Evolutionary conservation across 257 asterid species (phyloP), one percentile per base, ranked within the genome.

Genomic region (Ajuga chamaepitys): DNA sequence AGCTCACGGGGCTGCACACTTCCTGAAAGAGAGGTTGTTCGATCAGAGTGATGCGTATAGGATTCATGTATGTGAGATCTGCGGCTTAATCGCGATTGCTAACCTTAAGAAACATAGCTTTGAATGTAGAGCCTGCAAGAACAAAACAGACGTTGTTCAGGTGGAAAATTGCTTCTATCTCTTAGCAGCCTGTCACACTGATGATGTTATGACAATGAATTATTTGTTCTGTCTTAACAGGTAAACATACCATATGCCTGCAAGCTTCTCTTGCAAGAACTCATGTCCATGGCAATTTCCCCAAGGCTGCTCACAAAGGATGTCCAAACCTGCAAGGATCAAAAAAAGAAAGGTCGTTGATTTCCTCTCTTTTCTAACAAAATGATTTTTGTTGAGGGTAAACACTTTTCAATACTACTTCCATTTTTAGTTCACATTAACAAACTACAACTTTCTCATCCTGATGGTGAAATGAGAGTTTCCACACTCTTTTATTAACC

Each of bases 1-100:
- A 51, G 95, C 95, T 9, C 95, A 90, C 11, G 95, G 97, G 3
- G 97, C 97, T 5, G 89, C 97, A 5, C 85, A 86, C 40, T 87
- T 83, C 47, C 83, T 90, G 0, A 88, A 87, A 58, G 95, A 90
- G 70, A 77, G 97, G 40, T 62, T 90, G 82, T 87, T 90, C 62
- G 86, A 88, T 55, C 97, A 87, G 46, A 90, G 95, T 37, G 95
- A 87, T 63, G 89, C 95, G 0, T 90, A 88, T 45, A 75, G 88
- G 74, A 70, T 90, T 48, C 93, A 87, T 22, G 83, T 82, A 2
- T 90, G 95, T 10, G 85, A 83, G 72, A 85, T 58, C 21, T 87
- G 97, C 48, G 95, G 95, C 3, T 13, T 81, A 75, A 85, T 90
- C 37, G 93, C 95, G 0, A 82, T 84, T 46, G 90, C 96, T 0